Base-by-base conservation (phyloP, 2,329 filamentous ascomycete species). In the Ilyonectria destructans region DNA sequence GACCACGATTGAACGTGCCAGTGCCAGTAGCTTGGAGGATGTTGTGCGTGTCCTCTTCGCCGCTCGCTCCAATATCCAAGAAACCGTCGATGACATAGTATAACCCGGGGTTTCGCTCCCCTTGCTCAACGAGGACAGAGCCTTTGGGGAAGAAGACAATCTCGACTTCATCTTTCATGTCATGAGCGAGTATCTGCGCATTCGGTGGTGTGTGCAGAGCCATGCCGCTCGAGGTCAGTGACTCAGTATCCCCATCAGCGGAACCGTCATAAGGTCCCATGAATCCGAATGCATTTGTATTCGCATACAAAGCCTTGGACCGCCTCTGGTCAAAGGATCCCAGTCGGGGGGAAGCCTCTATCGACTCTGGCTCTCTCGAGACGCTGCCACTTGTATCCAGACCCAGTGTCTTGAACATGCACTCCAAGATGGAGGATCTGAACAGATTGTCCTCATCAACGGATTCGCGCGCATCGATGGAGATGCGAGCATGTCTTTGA, bases 61-160 rank as follows among this genome's bases (percentile, higher is more conserved):
- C 75, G 6, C 93, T 91, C n/a, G 97, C 92, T 69, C 94, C 95
- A 49, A 98, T 95, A 76, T 99, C 96, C 40, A 99, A 84, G 75
- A 99, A 99, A 0, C 96, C 96, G 79, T 99, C 96, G 57, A 99
- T 93, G 3, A 99, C 96, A 81, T 99, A 99, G 82, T 99, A 99
- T 1, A 99, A 81, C 0, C 96, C 96, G 0, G 96, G 96, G 74
- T 97, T 97, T n/a, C 96, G 89, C 80, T 99, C 96, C 10, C 96
- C 96, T 82, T 98, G 95, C 77, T 99, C 96, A 0, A 99, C 95
- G 17, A 99, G 87, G 1, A 99, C 93, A 2, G 96, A 96, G 2
- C 93, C 95, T 79, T 98, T 94, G 0, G 95, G 96, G 72, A 99
- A 99, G 83, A 93, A 98, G 6, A 99, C 96, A 71, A 99, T 98